Evolutionary conservation across 495 filamentous ascomycete genomes (phyloP).

Genomic region (Hypoxylon intermedium): DNA sequence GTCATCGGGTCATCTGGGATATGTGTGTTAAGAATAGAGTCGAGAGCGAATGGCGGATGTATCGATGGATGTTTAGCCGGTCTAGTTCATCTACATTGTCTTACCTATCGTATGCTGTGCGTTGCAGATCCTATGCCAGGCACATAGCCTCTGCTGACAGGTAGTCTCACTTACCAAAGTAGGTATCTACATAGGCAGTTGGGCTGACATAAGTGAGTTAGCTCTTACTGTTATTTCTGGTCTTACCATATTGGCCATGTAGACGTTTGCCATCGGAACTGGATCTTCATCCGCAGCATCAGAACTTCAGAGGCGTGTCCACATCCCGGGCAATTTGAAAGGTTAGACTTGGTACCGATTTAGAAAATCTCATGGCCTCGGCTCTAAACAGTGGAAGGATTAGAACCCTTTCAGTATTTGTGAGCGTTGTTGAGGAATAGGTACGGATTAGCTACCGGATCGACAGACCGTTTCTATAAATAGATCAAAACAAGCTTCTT

Average conservation of each 20-base stretch:
- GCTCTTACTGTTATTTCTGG: not conserved
- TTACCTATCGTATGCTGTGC: constrained; percentile 16
- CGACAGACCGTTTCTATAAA: too few species aligned
- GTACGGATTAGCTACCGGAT: too few species aligned
- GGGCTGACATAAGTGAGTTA: not conserved
- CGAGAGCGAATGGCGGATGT: not conserved
- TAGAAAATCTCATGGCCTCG: too few species aligned
- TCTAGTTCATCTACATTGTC: constrained; percentile 11
- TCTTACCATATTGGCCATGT: not conserved
- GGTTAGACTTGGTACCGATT: too few species aligned
- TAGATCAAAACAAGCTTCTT: too few species aligned
- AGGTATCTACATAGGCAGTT: not conserved
- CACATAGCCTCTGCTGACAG: not conserved
- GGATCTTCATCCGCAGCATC: not conserved
- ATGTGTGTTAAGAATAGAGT: constrained; percentile 2
- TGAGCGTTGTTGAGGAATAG: too few species aligned
- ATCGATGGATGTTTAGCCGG: not conserved
- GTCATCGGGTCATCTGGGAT: too few species aligned
- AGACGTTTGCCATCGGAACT: not conserved
- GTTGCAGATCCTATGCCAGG: constrained; percentile 18
- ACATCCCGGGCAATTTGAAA: too few species aligned
- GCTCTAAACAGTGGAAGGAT: too few species aligned
- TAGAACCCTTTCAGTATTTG: too few species aligned
- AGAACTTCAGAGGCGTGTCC: not conserved
- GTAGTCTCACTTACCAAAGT: not conserved